Conservation (phyloP, 345 rosid species). For the Dimocarpus longan region DNA sequence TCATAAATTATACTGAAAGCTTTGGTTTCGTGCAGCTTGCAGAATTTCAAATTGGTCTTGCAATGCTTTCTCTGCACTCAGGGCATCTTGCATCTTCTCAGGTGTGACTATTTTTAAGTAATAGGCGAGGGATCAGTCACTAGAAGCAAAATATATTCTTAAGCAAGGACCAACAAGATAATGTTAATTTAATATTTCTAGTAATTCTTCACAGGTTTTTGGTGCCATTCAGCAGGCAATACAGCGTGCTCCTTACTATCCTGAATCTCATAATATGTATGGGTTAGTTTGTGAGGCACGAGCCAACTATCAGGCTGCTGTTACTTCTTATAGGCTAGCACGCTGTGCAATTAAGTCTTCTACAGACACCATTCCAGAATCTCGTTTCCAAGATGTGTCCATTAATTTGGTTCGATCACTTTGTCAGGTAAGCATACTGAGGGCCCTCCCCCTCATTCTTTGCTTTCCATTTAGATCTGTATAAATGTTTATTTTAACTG, state of each 20-base stretch:
- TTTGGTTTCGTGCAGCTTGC: constrained; percentile 64
- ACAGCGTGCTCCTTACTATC: constrained; percentile 72
- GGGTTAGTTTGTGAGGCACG: constrained; percentile 89
- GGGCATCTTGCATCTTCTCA: constrained; percentile 77
- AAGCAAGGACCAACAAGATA: constrained; percentile 5
- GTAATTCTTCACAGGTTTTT: constrained; percentile 60
- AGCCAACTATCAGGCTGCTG: constrained; percentile 59
- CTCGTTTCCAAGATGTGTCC: constrained; percentile 60
- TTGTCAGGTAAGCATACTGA: constrained; percentile 50
- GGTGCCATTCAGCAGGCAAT: constrained; percentile 92
- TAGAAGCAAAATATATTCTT: neutral
- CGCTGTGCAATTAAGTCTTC: constrained; percentile 50
- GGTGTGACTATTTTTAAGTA: constrained; percentile 42
- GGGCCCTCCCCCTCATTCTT: constrained; percentile 11
- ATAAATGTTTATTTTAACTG: constrained; percentile 5
- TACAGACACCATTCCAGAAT: constrained; percentile 35
- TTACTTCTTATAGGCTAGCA: constrained; percentile 67
- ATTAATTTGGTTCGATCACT: constrained; percentile 85
- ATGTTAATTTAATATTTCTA: constrained; percentile 12
- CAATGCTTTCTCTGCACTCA: constrained; percentile 72
- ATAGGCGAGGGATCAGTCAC: neutral
- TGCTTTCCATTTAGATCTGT: neutral
- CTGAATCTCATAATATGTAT: constrained; percentile 84
- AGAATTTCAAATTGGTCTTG: constrained; percentile 91
- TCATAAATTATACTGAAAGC: constrained; percentile 8